Conservation (phyloP, 352 stramenopile species). For the Phytopythium sindhum region DNA sequence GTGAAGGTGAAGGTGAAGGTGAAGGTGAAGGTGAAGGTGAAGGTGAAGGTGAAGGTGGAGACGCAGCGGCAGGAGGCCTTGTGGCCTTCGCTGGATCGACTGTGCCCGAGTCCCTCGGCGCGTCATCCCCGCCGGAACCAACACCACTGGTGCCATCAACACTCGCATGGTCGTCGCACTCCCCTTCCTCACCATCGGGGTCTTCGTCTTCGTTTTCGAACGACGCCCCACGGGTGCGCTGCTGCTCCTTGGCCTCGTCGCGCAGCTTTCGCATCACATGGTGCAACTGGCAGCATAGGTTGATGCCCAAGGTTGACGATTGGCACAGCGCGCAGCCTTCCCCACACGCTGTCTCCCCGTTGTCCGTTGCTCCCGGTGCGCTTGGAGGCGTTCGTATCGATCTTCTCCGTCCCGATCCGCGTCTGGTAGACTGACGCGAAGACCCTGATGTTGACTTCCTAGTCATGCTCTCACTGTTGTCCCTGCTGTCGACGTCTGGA, state of each 20-base stretch:
- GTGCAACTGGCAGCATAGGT: conserved; percentile 60
- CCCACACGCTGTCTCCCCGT: not conserved
- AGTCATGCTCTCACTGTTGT: not conserved
- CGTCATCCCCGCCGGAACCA: not conserved
- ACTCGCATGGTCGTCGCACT: not conserved
- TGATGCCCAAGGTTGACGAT: conserved; percentile 58
- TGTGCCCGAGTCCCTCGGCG: not conserved
- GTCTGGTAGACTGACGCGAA: not conserved
- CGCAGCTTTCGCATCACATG: conserved; percentile 44
- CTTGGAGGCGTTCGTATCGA: not conserved
- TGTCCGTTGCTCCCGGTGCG: not conserved
- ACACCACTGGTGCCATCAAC: not conserved
- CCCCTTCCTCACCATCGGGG: not conserved
- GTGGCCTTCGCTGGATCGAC: not conserved
- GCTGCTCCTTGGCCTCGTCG: conserved; percentile 23
- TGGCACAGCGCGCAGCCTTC: conserved; percentile 41
- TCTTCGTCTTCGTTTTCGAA: not conserved
- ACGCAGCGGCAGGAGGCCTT: not conserved
- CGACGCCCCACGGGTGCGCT: not conserved
- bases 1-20: not conserved
- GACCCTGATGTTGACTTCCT: not conserved
- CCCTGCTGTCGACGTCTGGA: not conserved
- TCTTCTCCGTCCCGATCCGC: not conserved
- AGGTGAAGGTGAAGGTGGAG: not conserved
- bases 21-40: not conserved